phyloP scores from a whole-genome alignment of 495 filamentous ascomycete species.

The Endocarpon pusillum region DNA sequence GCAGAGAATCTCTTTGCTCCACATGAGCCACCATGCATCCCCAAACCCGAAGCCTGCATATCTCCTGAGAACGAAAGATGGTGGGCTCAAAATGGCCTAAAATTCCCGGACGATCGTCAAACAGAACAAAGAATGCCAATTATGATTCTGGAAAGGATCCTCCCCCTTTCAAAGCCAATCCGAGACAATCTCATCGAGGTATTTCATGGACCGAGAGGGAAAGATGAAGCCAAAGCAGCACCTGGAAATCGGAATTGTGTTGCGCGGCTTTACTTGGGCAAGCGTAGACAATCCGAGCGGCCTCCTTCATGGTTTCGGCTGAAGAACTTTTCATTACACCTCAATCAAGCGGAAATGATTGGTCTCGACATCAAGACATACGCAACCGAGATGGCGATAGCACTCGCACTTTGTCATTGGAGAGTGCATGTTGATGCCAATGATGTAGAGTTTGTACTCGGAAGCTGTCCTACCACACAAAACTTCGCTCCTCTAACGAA shows the following conservation, averaged over 20 bases:
- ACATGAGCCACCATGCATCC: too few species aligned
- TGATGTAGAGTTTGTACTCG: constrained; percentile 35
- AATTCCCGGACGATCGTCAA: too few species aligned
- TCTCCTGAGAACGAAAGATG: too few species aligned
- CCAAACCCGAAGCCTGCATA: too few species aligned
- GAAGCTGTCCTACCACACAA: neutral
- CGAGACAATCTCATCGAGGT: constrained; percentile 16
- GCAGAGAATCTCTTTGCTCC: too few species aligned
- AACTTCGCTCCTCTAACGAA: constrained; percentile 2
- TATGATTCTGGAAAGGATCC: constrained; percentile 24
- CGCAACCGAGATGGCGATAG: constrained; percentile 23
- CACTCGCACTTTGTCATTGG: constrained; percentile 32
- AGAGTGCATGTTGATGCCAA: constrained; percentile 23
- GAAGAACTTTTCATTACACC: constrained; percentile 30
- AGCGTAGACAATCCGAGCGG: constrained; percentile 9
- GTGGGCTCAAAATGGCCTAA: too few species aligned
- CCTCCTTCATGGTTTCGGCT: constrained; percentile 19
- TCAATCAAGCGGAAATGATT: constrained; percentile 29
- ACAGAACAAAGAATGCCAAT: too few species aligned
- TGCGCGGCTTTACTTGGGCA: constrained; percentile 28
- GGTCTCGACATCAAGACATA: constrained; percentile 10
- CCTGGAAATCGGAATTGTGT: constrained; percentile 25
- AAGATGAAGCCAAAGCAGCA: constrained; percentile 12
- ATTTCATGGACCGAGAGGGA: constrained; percentile 16
- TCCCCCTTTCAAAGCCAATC: constrained; percentile 13